Percentiles rank a stretch among this genome's conserved stretches.
phyloP scores from a whole-genome alignment of 441 rosid species.

The Populus hybrid region DNA sequence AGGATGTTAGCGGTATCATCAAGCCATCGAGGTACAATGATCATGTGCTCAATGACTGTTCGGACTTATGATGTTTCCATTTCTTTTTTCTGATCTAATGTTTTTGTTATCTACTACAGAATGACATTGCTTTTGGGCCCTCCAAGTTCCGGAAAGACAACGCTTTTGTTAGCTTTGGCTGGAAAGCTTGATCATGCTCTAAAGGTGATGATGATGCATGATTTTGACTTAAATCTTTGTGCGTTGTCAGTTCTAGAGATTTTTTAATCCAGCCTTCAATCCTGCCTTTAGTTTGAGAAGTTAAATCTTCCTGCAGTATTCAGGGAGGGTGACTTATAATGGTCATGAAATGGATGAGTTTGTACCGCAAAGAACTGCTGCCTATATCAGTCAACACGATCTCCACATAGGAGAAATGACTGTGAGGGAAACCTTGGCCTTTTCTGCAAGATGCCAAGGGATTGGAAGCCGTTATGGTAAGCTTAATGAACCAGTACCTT shows the following conservation, averaged over 20 bases:
- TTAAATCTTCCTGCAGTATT: conserved; percentile 10
- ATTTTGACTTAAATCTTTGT: background rate
- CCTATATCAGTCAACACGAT: conserved; percentile 31
- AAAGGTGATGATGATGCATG: conserved; percentile 13
- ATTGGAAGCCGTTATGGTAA: conserved; percentile 23
- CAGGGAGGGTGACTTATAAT: conserved; percentile 29
- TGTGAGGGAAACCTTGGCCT: conserved; percentile 32
- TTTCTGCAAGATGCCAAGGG: conserved; percentile 35
- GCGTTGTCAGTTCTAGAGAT: background rate
- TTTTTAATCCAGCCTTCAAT: background rate
- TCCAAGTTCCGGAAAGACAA: conserved; percentile 32
- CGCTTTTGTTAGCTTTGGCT: conserved; percentile 26
- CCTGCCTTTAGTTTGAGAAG: background rate
- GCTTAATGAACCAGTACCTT: background rate
- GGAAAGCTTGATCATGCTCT: conserved; percentile 27
- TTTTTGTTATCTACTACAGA: conserved; percentile 20
- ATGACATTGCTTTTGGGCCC: conserved; percentile 53
- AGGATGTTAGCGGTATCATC: conserved; percentile 68
- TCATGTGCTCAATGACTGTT: background rate
- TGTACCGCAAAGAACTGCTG: conserved; percentile 28
- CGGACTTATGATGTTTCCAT: background rate
- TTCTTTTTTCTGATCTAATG: background rate
- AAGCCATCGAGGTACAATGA: conserved; percentile 53
- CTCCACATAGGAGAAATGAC: conserved; percentile 33
- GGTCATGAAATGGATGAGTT: conserved; percentile 30